Conservation (phyloP, 2,329 filamentous ascomycete species). For the Macroventuria anomochaeta region DNA sequence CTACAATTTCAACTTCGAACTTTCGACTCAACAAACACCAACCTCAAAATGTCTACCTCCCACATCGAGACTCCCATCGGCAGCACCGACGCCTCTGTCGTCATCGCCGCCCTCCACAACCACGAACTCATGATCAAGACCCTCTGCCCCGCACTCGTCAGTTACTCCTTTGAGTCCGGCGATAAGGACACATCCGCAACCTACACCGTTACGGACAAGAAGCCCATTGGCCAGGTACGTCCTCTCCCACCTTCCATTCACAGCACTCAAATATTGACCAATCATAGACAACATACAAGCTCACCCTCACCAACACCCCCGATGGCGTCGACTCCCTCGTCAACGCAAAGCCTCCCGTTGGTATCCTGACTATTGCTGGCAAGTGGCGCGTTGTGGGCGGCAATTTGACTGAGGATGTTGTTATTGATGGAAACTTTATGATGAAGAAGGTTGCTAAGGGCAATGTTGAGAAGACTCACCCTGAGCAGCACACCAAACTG, state of each 20-base stretch:
- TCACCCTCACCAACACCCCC: constrained; percentile 48
- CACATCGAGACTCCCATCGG: constrained; percentile 46
- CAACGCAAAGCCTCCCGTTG: constrained; percentile 50
- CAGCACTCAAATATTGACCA: neutral
- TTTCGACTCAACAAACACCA: neutral
- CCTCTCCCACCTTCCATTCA: neutral
- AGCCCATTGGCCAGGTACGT: constrained; percentile 47
- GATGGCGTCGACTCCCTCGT: constrained; percentile 48
- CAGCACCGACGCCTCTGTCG: constrained; percentile 28
- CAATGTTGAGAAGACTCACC: constrained; percentile 51
- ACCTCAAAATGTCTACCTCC: constrained; percentile 45
- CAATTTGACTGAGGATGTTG: constrained; percentile 46
- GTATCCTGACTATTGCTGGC: constrained; percentile 47
- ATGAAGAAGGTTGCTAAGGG: constrained; percentile 53
- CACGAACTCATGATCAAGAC: constrained; percentile 51
- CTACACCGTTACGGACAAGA: constrained; percentile 50
- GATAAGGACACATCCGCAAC: constrained; percentile 37
- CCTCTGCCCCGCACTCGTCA: constrained; percentile 45
- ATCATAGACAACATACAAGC: constrained; percentile 49
- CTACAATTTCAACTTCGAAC: neutral
- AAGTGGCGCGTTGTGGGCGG: constrained; percentile 47
- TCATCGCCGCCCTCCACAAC: constrained; percentile 49
- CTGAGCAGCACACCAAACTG: constrained; percentile 46
- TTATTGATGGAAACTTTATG: constrained; percentile 53
- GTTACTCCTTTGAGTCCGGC: constrained; percentile 44